phyloP scores from a whole-genome alignment of 1,139 yeast species.

The Yarrowia galli region DNA sequence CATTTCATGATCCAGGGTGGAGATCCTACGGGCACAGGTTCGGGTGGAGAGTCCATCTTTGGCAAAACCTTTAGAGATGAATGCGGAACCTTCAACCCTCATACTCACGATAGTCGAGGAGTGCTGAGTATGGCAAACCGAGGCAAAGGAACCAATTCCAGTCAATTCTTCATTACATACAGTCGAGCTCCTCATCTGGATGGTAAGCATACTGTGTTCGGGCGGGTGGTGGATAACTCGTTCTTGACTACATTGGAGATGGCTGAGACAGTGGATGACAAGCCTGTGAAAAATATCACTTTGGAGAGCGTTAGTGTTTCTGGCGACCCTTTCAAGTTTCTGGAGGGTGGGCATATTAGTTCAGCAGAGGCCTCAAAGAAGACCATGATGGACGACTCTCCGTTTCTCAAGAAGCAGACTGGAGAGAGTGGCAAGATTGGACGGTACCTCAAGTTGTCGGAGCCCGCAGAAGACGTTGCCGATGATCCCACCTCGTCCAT shows the following conservation, averaged over 20 bases:
- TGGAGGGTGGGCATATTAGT: constrained; percentile 9
- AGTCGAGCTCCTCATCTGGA: constrained; percentile 73
- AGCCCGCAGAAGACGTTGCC: constrained; percentile 25
- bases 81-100: constrained; percentile 63
- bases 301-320: constrained; percentile 71
- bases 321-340: constrained; percentile 74
- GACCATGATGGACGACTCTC: constrained; percentile 45
- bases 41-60: constrained; percentile 53
- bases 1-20: constrained; percentile 63
- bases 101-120: constrained; percentile 82
- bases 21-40: constrained; percentile 59
- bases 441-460: constrained; percentile 43
- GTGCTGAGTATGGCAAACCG: constrained; percentile 81
- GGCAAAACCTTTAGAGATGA: constrained; percentile 57
- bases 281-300: constrained; percentile 51
- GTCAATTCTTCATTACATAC: constrained; percentile 83
- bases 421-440: constrained; percentile 43
- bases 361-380: background rate
- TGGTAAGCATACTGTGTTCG: constrained; percentile 81
- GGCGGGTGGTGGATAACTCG: constrained; percentile 76
- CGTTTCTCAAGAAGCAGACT: constrained; percentile 44
- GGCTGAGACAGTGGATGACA: constrained; percentile 47
- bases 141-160: constrained; percentile 67
- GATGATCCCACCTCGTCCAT: constrained; percentile 40
- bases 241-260: constrained; percentile 63